Percentiles rank a stretch among this genome's conserved stretches.
phyloP scores from a whole-genome alignment of 2,329 filamentous ascomycete species.

The Hypomyces perniciosus region DNA sequence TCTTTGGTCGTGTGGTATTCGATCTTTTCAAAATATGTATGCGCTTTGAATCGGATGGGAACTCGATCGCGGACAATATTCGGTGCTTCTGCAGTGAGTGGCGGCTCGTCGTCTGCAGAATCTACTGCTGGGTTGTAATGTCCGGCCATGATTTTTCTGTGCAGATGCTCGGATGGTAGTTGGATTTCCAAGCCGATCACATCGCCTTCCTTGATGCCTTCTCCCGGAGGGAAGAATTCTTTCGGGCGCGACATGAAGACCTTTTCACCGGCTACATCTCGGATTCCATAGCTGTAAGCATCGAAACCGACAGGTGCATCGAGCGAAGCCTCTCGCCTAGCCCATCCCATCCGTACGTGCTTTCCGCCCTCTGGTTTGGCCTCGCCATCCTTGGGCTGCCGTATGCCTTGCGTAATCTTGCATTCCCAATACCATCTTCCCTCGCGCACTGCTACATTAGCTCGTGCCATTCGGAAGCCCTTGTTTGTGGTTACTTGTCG shows the following conservation, averaged over 20 bases:
- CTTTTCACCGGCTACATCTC: constrained; percentile 84
- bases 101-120: constrained; percentile 50
- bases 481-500: constrained; percentile 82
- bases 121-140: constrained; percentile 85
- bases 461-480: constrained; percentile 84
- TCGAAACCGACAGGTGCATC: constrained; percentile 84
- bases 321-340: constrained; percentile 70
- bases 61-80: constrained; percentile 95
- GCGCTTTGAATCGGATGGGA: constrained; percentile 87
- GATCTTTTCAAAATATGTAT: constrained; percentile 89
- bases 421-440: constrained; percentile 94
- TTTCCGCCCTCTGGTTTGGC: constrained; percentile 44
- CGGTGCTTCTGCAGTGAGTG: constrained; percentile 50
- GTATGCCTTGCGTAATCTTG: constrained; percentile 73
- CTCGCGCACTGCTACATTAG: constrained; percentile 84
- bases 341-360: constrained; percentile 82
- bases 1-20: constrained; percentile 85
- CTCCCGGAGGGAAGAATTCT: constrained; percentile 73
- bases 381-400: constrained; percentile 33
- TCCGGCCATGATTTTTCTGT: constrained; percentile 81
- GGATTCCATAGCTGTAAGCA: constrained; percentile 88
- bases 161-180: constrained; percentile 76
- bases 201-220: constrained; percentile 81
- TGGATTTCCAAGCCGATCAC: constrained; percentile 92
- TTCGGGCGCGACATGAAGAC: constrained; percentile 92